A percentile compares a stretch with the other conserved stretches of the same genome.
Conservation (phyloP, 306 rosid genomes). For the Heteromeles arbutifolia region DNA sequence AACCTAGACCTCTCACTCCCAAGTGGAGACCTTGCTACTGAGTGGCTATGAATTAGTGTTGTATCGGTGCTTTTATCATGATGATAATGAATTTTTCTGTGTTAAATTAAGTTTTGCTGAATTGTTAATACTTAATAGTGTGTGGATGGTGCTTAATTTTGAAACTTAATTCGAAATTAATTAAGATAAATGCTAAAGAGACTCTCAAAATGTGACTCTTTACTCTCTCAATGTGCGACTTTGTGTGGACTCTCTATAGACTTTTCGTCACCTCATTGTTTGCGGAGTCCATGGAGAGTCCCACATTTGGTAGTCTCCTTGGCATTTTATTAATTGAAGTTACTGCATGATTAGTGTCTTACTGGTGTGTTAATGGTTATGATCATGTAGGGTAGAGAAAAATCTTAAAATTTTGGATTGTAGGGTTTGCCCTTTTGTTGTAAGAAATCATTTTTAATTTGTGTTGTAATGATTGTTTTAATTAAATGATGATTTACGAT, state of each 20-base stretch:
- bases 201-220: too few relatives aligned
- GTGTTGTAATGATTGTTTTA: neutral
- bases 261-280: too few relatives aligned
- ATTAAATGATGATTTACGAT: neutral
- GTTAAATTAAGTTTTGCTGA: neutral
- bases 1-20: too few relatives aligned
- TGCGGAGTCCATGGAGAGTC: too few relatives aligned
- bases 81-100: too few relatives aligned
- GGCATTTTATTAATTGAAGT: neutral
- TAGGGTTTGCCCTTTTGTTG: neutral
- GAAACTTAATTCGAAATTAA: neutral
- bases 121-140: neutral
- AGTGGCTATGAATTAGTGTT: neutral
- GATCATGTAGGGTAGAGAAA: neutral
- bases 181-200: neutral
- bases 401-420: neutral
- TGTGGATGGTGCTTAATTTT: neutral
- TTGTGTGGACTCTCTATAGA: too few relatives aligned
- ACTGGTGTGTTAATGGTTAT: neutral
- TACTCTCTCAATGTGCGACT: too few relatives aligned
- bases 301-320: too few relatives aligned
- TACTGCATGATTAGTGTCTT: neutral
- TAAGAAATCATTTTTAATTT: neutral
- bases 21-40: too few relatives aligned
- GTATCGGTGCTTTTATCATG: neutral